Evolutionary conservation across 2,329 filamentous ascomycete genomes (phyloP).

Genomic region (Sclerotinia nivalis): DNA sequence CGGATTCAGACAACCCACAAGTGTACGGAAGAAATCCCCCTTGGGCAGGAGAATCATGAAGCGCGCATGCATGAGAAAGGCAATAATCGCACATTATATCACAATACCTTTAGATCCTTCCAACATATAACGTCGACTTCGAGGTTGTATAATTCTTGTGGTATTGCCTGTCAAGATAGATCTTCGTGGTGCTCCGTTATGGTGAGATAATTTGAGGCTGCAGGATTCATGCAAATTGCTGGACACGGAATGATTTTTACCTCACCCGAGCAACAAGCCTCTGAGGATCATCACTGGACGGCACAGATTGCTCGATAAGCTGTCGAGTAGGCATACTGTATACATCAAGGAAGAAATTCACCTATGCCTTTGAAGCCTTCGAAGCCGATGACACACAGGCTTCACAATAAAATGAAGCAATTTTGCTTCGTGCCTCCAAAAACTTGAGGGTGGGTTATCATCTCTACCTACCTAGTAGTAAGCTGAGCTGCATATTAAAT

Average conservation of each 20-base stretch:
- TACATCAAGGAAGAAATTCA: background rate
- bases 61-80: background rate
- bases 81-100: background rate
- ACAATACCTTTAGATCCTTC: background rate
- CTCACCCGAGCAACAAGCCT: too few relatives aligned
- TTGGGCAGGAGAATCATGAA: background rate
- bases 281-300: background rate
- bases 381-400: background rate
- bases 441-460: too few relatives aligned
- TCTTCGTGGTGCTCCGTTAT: background rate
- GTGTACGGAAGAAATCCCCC: background rate
- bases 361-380: too few relatives aligned
- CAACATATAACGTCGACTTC: background rate
- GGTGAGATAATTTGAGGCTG: too few relatives aligned
- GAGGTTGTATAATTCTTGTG: background rate
- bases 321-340: background rate
- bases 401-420: background rate
- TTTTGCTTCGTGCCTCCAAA: too few relatives aligned
- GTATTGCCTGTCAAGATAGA: background rate
- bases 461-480: too few relatives aligned
- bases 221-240: background rate
- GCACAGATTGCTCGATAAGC: background rate
- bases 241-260: background rate
- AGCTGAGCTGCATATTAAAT: background rate
- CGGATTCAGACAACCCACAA: background rate